phyloP scores from a whole-genome alignment of 2,329 filamentous ascomycete genomes.

The Ophiostoma perfectum region DNA sequence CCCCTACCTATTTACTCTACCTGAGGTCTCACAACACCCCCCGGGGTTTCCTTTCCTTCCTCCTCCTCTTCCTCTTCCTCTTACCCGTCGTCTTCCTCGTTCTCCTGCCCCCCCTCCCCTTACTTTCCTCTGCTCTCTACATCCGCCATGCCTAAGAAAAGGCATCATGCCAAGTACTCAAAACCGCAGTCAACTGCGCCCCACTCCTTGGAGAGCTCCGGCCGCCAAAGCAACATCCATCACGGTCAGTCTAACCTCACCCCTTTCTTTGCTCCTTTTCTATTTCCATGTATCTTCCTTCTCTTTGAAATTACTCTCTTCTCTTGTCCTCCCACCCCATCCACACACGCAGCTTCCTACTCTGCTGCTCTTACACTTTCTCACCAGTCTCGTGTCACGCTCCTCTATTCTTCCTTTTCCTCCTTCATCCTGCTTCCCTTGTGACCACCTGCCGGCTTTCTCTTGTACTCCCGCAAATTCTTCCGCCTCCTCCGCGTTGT shows the following conservation, averaged over 20 bases:
- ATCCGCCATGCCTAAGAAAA: slow-evolving; percentile 59
- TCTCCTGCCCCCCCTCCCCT: background rate
- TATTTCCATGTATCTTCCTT: background rate
- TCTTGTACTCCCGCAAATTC: slow-evolving; percentile 7
- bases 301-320: background rate
- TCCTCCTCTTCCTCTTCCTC: background rate
- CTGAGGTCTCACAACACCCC: slow-evolving; percentile 20
- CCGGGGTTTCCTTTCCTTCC: background rate
- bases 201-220: slow-evolving; percentile 42
- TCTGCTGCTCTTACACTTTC: slow-evolving; percentile 8
- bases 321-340: slow-evolving; percentile 18
- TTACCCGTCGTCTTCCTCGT: background rate
- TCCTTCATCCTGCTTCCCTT: slow-evolving; percentile 11
- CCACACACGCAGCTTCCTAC: too few species aligned
- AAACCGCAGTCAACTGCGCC: slow-evolving; percentile 54
- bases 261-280: background rate
- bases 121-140: background rate
- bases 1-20: slow-evolving; percentile 6
- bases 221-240: slow-evolving; percentile 25
- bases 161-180: slow-evolving; percentile 50
- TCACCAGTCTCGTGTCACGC: slow-evolving; percentile 3
- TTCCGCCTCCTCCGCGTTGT: background rate
- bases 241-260: slow-evolving; percentile 22
- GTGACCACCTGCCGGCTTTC: slow-evolving; percentile 16
- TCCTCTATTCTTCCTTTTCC: background rate